Percentiles rank a stretch among this genome's conserved stretches.
Conservation (phyloP, 192 early-diverging fungal genomes). For the Umbelopsis ramanniana region DNA sequence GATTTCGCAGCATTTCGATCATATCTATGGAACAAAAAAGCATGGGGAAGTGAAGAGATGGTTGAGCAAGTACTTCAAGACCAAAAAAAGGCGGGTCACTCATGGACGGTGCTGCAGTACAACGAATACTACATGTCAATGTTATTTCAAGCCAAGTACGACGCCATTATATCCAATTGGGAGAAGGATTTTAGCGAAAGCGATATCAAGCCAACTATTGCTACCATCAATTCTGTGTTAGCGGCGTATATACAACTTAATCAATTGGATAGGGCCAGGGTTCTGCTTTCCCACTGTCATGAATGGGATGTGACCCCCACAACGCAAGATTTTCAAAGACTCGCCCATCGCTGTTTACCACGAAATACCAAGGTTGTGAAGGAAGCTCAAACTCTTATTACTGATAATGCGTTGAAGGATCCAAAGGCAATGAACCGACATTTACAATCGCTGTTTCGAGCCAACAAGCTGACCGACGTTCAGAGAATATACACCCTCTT, state of each 20-base stretch:
- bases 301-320: constrained; percentile 24
- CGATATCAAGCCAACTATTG: constrained; percentile 20
- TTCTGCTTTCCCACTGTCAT: constrained; percentile 20
- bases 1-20: constrained; percentile 31
- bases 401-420: background rate
- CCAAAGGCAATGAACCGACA: constrained; percentile 26
- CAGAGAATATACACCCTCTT: background rate
- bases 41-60: constrained; percentile 33
- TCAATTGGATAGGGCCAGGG: constrained; percentile 22
- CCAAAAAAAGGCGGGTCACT: constrained; percentile 23
- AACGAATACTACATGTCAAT: constrained; percentile 39
- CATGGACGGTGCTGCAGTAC: constrained; percentile 35
- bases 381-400: constrained; percentile 16
- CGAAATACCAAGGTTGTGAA: constrained; percentile 5
- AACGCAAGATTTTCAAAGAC: constrained; percentile 28
- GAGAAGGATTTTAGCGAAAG: background rate
- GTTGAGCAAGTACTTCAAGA: constrained; percentile 30
- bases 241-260: constrained; percentile 31
- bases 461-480: constrained; percentile 7
- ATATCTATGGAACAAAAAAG: constrained; percentile 22
- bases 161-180: constrained; percentile 30
- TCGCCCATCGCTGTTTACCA: constrained; percentile 33
- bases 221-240: constrained; percentile 35
- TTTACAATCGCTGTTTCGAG: constrained; percentile 29
- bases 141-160: constrained; percentile 32